Conservation (phyloP, 495 filamentous ascomycete species). For the Thermochaetoides thermophila region DNA sequence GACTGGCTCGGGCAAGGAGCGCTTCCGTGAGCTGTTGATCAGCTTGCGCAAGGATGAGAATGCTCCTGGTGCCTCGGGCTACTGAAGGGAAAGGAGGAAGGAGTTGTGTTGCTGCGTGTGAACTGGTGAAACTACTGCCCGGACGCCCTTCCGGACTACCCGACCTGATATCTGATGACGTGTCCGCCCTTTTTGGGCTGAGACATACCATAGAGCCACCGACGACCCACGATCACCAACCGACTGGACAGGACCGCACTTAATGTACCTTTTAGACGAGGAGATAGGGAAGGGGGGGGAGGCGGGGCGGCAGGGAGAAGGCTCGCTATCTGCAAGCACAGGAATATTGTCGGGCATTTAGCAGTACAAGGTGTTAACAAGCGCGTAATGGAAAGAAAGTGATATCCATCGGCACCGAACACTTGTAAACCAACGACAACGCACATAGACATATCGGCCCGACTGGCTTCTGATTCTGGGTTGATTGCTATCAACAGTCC, state of each 20-base stretch:
- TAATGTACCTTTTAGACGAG: constrained; percentile 14
- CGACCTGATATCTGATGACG: no score
- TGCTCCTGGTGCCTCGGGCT: constrained; percentile 68
- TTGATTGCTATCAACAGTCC: neutral
- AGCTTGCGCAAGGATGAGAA: constrained; percentile 88
- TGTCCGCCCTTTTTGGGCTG: no score
- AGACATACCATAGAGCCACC: no score
- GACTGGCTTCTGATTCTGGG: neutral
- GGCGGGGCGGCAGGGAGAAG: no score
- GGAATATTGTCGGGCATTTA: constrained; percentile 2
- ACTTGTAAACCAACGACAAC: neutral
- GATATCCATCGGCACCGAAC: neutral
- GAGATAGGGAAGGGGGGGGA: no score
- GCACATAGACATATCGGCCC: neutral
- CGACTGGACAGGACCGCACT: neutral
- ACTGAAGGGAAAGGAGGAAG: constrained; percentile 3
- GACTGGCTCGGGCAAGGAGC: constrained; percentile 79
- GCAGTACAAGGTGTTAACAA: constrained; percentile 6
- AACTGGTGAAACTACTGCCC: no score
- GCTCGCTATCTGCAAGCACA: constrained; percentile 2
- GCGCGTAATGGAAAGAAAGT: constrained; percentile 5
- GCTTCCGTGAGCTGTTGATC: constrained; percentile 81
- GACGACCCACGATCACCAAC: neutral
- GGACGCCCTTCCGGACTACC: no score
- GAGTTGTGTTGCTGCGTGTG: neutral